phyloP scores from a whole-genome alignment of 176 grass and related monocot species.

The Oryza glaberrima region DNA sequence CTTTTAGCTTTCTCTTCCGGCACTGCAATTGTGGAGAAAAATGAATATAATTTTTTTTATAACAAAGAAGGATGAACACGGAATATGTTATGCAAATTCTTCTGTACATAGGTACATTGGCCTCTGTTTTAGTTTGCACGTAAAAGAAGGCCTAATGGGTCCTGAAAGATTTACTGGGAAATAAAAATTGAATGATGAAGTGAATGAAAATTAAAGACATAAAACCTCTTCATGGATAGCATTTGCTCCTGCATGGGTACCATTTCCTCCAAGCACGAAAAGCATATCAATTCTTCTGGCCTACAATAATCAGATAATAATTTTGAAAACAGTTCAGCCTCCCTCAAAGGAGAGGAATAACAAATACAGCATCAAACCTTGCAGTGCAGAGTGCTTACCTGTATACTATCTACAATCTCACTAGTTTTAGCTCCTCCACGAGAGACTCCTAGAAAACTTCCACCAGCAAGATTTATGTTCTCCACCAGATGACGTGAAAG shows the following conservation, averaged over 20 bases:
- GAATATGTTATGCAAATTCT: background rate
- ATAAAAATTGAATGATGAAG: background rate
- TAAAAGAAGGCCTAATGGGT: background rate
- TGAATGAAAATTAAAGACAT: background rate
- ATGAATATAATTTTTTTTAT: background rate
- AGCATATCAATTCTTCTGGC: slow-evolving; percentile 91
- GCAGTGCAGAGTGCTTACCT: slow-evolving; percentile 52
- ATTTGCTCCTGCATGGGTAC: slow-evolving; percentile 91
- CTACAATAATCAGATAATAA: slow-evolving; percentile 26
- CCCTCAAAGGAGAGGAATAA: background rate
- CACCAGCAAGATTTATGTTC: slow-evolving; percentile 95
- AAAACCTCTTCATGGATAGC: slow-evolving; percentile 93
- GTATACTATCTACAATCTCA: slow-evolving; percentile 92
- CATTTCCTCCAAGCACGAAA: slow-evolving; percentile 97
- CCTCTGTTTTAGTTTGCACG: background rate
- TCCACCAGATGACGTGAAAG: slow-evolving; percentile 86
- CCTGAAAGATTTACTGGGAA: too few relatives aligned
- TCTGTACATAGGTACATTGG: background rate
- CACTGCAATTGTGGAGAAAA: slow-evolving; percentile 45
- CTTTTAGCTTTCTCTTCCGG: slow-evolving; percentile 87
- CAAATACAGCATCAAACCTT: background rate
- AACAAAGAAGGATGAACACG: slow-evolving; percentile 1
- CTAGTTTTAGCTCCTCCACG: slow-evolving; percentile 83
- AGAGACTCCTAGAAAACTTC: slow-evolving; percentile 92
- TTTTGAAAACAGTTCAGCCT: background rate